Base-by-base conservation (phyloP, 2,329 filamentous ascomycete species). In the Scorias spongiosa region DNA sequence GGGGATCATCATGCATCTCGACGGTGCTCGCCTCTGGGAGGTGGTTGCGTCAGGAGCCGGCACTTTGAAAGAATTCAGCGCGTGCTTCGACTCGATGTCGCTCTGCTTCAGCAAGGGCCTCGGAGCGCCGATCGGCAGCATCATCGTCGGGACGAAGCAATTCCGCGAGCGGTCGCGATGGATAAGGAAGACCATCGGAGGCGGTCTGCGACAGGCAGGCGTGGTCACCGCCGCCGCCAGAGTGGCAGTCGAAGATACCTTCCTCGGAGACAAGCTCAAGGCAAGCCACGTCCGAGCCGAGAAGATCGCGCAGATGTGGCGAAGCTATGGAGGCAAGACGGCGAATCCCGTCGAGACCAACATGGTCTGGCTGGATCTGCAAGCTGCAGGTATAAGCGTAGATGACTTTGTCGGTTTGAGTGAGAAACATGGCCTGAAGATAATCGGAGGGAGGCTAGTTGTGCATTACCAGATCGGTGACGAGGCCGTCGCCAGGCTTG, bases 361-460 rank as follows among this genome's bases (percentile, higher is more conserved):
- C 64, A 93, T 93, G 84, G 76, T 85, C 29, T 93, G 84, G 85
- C 57, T 93, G 46, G 80, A 93, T 59, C 66, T 91, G 12, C 72
- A 76, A 28, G 71, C 71, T 1, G 72, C 75, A 10, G 74, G 75
- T 0, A 59, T 80, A 29, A 64, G 66, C 2, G 58, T 58, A 4
- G 68, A 72, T 42, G 66, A 72, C 36, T 74, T 79, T 47, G 68
- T 73, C 9, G 65, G 68, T 45, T 60, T 74, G 32, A 77, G 69
- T 2, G 62, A 72, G 48, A 69, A 74, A 52, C 69, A 74, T 44
- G 79, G 79, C 0, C 51, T 84, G 44, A 70, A 65, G 48, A 56
- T 80, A 11, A 51, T 67, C 9, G 74, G 75, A 29, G 73, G 72
- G 2, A 66, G 81, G 45, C 57, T 84, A 42, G 80, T 84, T 2